Base-by-base conservation (phyloP, 371 early-diverging fungal species). In the Cladochytrium tenue region DNA sequence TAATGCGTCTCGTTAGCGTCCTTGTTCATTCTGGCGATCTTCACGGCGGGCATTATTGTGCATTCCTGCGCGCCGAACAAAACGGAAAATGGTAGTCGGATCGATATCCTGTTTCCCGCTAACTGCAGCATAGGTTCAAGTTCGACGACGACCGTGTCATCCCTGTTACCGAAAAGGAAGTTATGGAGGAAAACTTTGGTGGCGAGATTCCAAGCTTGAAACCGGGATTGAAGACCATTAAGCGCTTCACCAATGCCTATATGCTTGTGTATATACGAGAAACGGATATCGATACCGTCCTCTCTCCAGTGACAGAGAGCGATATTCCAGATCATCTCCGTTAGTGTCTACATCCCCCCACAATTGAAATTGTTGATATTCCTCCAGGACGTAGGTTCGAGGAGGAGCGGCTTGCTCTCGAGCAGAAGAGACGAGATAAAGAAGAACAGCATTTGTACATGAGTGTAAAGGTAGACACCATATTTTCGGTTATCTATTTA, bases 61-160 rank as follows among this genome's bases (percentile, higher is more conserved):
- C 95, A 2, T 80, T 94, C 61, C 73, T 97, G 72, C 88, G 89
- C 62, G 93, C 97, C 25, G 86, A 84, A 63, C 76, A 82, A 30
- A 86, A 90, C 53, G 88, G 90, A 62, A 85, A 84, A 69, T 93
- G 96, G 95, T 67, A 23, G 51, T 23, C 10, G 5, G 15, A 52
- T 25, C 53, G 10, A 20, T 20, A 31, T 51, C 7, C 32, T n/a
- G n/a, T n/a, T n/a, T n/a, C n/a, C n/a, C n/a, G n/a, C n/a, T n/a
- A n/a, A n/a, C n/a, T n/a, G n/a, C 55, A n/a, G 17, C 15, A 36
- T 50, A 78, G 74, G 64, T 91, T 85, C 76, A 92, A 93, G 50
- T 99, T 98, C 74, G 98, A 99, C 76, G 99, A 99, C 77, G 96
- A 95, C 68, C 85, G 91, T 32, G 99, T 99, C 4, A 89, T 88